Conservation (phyloP, 768 basidiomycete species). For the Serendipita sp. region DNA sequence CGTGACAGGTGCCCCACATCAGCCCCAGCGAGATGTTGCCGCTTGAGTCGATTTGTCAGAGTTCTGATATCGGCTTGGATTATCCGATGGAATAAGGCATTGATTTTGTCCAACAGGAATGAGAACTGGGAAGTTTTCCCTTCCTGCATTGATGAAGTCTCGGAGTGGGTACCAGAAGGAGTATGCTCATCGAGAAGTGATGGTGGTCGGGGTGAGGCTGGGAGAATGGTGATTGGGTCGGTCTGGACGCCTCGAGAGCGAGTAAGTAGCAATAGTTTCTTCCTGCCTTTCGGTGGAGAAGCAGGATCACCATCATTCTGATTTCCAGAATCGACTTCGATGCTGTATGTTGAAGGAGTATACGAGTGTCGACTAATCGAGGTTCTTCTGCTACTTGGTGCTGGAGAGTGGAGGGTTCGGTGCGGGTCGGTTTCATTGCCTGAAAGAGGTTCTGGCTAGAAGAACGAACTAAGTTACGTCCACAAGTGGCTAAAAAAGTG, state of each 20-base stretch:
- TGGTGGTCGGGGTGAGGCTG: slow-evolving; percentile 7
- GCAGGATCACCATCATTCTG: neutral
- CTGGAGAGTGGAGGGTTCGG: neutral
- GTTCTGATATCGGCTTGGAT: slow-evolving; percentile 71
- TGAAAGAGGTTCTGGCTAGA: neutral
- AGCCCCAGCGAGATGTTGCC: slow-evolving; percentile 73
- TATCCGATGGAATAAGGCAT: slow-evolving; percentile 46
- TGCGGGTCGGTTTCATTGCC: neutral
- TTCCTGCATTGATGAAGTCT: slow-evolving; percentile 56
- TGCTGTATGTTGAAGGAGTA: neutral
- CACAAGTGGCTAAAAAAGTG: neutral
- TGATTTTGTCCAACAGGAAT: slow-evolving; percentile 31
- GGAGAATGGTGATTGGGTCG: slow-evolving; percentile 28
- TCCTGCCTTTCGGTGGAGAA: slow-evolving; percentile 16
- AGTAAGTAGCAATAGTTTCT: slow-evolving; percentile 32
- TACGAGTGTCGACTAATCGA: neutral
- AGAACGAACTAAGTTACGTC: neutral
- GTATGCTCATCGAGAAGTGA: slow-evolving; percentile 14
- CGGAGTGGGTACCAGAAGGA: slow-evolving; percentile 47
- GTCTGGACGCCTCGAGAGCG: slow-evolving; percentile 58
- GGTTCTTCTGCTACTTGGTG: neutral
- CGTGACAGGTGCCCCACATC: slow-evolving; percentile 56
- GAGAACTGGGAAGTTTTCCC: slow-evolving; percentile 19
- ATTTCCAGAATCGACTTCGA: neutral
- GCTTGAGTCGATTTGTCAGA: slow-evolving; percentile 76